Evolutionary conservation across 1,139 yeast genomes (phyloP).

Genomic region (Suhomyces wounanorum): DNA sequence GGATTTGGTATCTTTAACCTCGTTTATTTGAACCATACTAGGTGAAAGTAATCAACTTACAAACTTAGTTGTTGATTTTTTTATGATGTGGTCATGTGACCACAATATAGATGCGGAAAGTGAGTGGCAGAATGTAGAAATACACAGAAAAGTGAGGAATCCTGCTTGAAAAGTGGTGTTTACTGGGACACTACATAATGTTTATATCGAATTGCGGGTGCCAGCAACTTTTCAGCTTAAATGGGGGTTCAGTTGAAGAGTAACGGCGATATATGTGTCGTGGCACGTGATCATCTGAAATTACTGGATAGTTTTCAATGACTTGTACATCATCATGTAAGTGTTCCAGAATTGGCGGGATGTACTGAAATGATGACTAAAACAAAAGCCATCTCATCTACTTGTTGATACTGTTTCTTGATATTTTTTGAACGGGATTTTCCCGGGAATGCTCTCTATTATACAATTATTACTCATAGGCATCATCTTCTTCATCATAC

Average conservation of each 20-base stretch:
- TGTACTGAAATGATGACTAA: too few species aligned
- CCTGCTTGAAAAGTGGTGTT: too few species aligned
- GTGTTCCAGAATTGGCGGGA: too few species aligned
- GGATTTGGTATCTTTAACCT: constrained; percentile 61
- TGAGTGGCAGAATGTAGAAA: background rate
- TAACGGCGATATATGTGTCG: too few species aligned
- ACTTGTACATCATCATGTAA: too few species aligned
- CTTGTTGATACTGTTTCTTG: background rate
- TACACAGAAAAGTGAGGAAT: too few species aligned
- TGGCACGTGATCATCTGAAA: too few species aligned
- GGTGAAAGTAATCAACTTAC: constrained; percentile 1
- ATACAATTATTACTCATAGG: constrained; percentile 5
- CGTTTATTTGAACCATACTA: constrained; percentile 79
- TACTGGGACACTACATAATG: too few species aligned
- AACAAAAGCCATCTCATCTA: background rate
- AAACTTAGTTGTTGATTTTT: constrained; percentile 7
- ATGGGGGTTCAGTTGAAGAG: too few species aligned
- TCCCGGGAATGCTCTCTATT: background rate
- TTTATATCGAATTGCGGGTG: too few species aligned
- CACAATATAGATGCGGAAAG: background rate
- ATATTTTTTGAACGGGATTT: background rate
- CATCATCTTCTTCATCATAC: constrained; percentile 9
- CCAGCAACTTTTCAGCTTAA: too few species aligned
- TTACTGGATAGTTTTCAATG: too few species aligned
- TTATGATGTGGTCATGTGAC: constrained; percentile 5